Evolutionary conservation across 2,329 filamentous ascomycete species (phyloP), one percentile per base, ranked within the genome.

Genomic region (Claviceps cyperi): DNA sequence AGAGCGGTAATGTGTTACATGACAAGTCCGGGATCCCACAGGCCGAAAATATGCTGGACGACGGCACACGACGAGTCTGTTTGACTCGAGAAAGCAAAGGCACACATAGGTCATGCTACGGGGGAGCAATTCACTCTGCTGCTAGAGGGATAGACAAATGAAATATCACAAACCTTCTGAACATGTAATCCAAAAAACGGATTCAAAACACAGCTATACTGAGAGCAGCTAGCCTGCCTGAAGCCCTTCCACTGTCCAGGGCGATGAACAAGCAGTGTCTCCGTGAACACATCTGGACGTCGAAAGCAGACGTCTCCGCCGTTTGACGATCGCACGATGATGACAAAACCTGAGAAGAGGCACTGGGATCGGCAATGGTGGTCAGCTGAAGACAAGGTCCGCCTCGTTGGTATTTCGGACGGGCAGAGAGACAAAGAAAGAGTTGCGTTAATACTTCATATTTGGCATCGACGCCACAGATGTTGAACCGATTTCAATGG

Each of bases 141-240:
- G 6, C 9, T 19, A 40, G 17, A 17, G 37, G 6, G 37, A 17
- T 3, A 7, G 38, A 2, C 21, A 19, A 19, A 19, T n/a, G 11
- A 19, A 40, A 41, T n/a, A 43, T n/a, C 0, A 15, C 11, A 13
- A 2, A 17, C 9, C 4, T 4, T 7, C 24, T 14, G 14, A 32
- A 51, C 50, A 70, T 11, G 65, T 66, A 51, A 69, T 63, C 67
- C 67, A 68, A 67, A 66, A 66, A 17, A 65, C 66, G 68, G 1
- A 68, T 60, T 46, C 9, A 32, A 11, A 32, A 3, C 28, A 32
- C 28, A 9, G 8, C 9, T 3, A 32, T 32, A 11, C 28, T 28
- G 8, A 28, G 2, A 9, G 1, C 28, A 32, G 8, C 28, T 8
- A 32, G 28, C 28, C 4, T 11, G 28, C 3, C 2, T 11, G 9